phyloP scores from a whole-genome alignment of 805 yeast species.

The Scheffersomyces spartinae region DNA sequence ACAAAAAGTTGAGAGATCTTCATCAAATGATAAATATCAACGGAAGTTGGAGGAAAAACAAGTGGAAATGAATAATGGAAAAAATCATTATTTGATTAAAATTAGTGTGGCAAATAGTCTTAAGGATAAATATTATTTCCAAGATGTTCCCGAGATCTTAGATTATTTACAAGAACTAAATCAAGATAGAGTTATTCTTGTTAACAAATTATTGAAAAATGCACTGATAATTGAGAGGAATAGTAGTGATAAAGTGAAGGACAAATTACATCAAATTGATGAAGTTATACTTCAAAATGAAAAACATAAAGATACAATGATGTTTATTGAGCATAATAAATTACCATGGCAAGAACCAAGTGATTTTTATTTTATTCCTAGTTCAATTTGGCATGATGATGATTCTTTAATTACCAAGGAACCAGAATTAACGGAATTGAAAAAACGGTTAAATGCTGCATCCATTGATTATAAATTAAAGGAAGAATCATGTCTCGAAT shows the following conservation, averaged over 20 bases:
- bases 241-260: slow-evolving; percentile 33
- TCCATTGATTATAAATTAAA: slow-evolving; percentile 24
- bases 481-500: slow-evolving; percentile 33
- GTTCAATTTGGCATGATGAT: slow-evolving; percentile 96
- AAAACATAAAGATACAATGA: slow-evolving; percentile 68
- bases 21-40: slow-evolving; percentile 36
- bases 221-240: slow-evolving; percentile 52
- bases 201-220: slow-evolving; percentile 56
- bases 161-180: slow-evolving; percentile 78
- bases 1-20: slow-evolving; percentile 51
- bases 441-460: slow-evolving; percentile 34
- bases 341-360: slow-evolving; percentile 73
- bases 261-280: slow-evolving; percentile 40
- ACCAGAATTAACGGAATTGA: slow-evolving; percentile 46
- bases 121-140: slow-evolving; percentile 86
- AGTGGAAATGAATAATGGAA: slow-evolving; percentile 76
- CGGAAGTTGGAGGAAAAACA: slow-evolving; percentile 52
- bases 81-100: slow-evolving; percentile 70
- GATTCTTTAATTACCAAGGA: slow-evolving; percentile 54
- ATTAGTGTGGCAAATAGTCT: slow-evolving; percentile 80
- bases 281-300: slow-evolving; percentile 54
- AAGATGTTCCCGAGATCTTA: slow-evolving; percentile 83
- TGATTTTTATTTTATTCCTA: slow-evolving; percentile 78
- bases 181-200: slow-evolving; percentile 60
- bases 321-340: slow-evolving; percentile 85